phyloP scores from a whole-genome alignment of 495 filamentous ascomycete species.

The Podospora appendiculata region DNA sequence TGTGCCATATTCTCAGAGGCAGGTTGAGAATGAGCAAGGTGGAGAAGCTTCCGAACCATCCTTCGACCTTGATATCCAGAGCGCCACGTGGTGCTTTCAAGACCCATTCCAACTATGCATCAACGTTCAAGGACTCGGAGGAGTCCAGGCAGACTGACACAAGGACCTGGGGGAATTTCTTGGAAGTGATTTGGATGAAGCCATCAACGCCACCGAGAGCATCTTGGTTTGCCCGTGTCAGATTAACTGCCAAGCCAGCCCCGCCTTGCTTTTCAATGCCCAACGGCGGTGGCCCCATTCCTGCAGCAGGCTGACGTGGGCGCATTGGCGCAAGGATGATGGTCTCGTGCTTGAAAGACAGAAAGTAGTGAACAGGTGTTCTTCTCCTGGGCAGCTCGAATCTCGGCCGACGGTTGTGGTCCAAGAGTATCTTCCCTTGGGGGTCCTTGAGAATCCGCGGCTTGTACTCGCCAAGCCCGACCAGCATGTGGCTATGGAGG shows the following conservation, averaged over 20 bases:
- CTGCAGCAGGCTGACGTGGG: background rate
- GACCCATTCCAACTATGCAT: slow-evolving; percentile 5
- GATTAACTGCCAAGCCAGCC: too few species aligned
- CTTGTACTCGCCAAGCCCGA: background rate
- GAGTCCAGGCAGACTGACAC: background rate
- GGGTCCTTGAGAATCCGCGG: background rate
- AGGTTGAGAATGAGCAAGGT: slow-evolving; percentile 5
- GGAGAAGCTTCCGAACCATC: slow-evolving; percentile 6
- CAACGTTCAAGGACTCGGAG: background rate
- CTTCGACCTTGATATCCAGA: slow-evolving; percentile 7
- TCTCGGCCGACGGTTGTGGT: background rate
- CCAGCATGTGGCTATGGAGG: slow-evolving; percentile 1
- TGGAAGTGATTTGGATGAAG: background rate
- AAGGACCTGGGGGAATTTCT: slow-evolving; percentile 3
- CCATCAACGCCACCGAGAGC: too few species aligned
- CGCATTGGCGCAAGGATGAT: slow-evolving; percentile 1
- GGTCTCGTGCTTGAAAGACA: slow-evolving; percentile 3
- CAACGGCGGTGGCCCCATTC: background rate
- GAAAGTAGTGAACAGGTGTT: slow-evolving; percentile 6
- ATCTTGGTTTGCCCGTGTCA: too few species aligned
- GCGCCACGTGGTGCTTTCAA: slow-evolving; percentile 1
- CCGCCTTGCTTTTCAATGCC: too few species aligned
- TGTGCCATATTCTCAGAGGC: slow-evolving; percentile 3
- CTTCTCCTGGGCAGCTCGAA: slow-evolving; percentile 2
- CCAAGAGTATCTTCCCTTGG: too few species aligned